Percentiles rank a stretch among this genome's conserved stretches.
phyloP scores from a whole-genome alignment of 2,329 filamentous ascomycete species.

The Gnomoniopsis smithogilvyi region DNA sequence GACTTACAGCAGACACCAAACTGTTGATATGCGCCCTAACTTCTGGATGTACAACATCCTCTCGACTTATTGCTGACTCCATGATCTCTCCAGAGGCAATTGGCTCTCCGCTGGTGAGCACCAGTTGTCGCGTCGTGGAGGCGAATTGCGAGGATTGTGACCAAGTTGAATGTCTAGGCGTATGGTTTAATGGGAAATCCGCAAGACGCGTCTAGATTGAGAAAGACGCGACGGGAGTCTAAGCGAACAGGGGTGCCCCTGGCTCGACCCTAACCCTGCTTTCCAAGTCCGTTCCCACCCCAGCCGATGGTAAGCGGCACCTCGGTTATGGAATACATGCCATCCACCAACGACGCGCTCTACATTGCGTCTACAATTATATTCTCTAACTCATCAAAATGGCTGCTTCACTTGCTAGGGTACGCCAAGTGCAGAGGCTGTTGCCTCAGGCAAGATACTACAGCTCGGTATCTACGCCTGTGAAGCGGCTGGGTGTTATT shows the following conservation, averaged over 20 bases:
- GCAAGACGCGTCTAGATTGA: conserved; percentile 15
- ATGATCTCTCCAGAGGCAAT: conserved; percentile 10
- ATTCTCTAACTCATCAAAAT: conserved; percentile 26
- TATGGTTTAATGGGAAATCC: conserved; percentile 14
- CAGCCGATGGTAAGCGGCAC: conserved; percentile 13
- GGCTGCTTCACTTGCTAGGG: conserved; percentile 37
- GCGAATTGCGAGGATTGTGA: neutral
- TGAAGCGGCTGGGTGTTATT: conserved; percentile 87
- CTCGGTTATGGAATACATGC: conserved; percentile 14
- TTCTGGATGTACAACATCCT: conserved; percentile 70
- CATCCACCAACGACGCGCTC: neutral
- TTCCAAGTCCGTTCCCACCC: neutral
- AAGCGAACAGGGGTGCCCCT: neutral
- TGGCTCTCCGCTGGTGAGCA: neutral
- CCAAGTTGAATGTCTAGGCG: neutral
- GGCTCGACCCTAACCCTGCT: conserved; percentile 1
- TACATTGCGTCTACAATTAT: neutral
- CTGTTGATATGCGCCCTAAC: conserved; percentile 92
- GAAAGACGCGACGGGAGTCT: conserved; percentile 5
- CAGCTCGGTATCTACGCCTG: conserved; percentile 69
- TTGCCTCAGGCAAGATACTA: conserved; percentile 56
- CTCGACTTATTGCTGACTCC: conserved; percentile 12
- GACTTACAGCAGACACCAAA: conserved; percentile 83
- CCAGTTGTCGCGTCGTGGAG: neutral
- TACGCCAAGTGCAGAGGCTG: conserved; percentile 32